Evolutionary conservation across 805 yeast species (phyloP).

Genomic region (Kodamaea laetipori): DNA sequence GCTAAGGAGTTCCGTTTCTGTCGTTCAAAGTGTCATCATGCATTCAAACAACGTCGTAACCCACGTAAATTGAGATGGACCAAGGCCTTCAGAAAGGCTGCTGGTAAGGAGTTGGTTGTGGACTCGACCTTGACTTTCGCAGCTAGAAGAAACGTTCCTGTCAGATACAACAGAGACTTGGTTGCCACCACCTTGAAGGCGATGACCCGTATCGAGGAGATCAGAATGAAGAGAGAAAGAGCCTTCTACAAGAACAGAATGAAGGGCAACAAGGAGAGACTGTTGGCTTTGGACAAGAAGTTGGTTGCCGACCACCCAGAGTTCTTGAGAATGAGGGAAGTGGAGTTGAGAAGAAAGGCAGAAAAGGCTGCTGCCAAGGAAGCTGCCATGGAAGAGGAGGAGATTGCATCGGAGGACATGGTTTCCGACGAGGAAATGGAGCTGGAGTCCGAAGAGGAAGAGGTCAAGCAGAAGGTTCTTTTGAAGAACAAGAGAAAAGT

Average conservation of each 20-base stretch:
- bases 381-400: conserved; percentile 44
- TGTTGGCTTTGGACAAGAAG: conserved; percentile 81
- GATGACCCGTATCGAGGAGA: conserved; percentile 94
- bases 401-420: conserved; percentile 46
- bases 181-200: conserved; percentile 93
- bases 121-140: conserved; percentile 96
- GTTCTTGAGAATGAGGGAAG: conserved; percentile 88
- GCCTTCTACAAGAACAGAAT: conserved; percentile 99
- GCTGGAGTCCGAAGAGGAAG: conserved; percentile 46
- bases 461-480: conserved; percentile 55
- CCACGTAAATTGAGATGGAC: conserved; percentile 99
- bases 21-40: conserved; percentile 96
- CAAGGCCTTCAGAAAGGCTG: conserved; percentile 97
- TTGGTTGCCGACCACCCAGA: conserved; percentile 88
- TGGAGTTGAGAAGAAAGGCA: conserved; percentile 75
- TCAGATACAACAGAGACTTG: conserved; percentile 93
- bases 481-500: conserved; percentile 62
- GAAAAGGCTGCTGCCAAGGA: conserved; percentile 69
- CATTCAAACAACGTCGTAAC: conserved; percentile 96
- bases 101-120: conserved; percentile 97
- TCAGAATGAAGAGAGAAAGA: conserved; percentile 93
- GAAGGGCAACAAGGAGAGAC: conserved; percentile 93
- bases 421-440: conserved; percentile 50
- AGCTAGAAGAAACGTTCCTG: conserved; percentile 97
- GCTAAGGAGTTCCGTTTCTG: conserved; percentile 97